Evolutionary conservation across 2,329 filamentous ascomycete genomes (phyloP).

Genomic region (Westerdykella sp.): DNA sequence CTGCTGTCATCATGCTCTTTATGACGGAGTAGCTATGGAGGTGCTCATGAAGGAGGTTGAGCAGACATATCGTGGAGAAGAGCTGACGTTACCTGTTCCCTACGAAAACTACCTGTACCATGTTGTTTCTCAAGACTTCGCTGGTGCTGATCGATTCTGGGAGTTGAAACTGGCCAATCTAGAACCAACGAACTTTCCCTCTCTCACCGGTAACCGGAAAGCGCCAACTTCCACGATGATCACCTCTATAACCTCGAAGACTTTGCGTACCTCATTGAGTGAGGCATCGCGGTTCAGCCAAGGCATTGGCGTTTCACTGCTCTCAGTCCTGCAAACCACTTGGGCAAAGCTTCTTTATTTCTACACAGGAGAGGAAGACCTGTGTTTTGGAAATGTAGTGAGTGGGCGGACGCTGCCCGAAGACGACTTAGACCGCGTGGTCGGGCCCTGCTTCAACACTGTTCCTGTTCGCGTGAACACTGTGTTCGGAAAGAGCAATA

Average conservation of each 20-base stretch:
- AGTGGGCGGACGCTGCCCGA: constrained; percentile 66
- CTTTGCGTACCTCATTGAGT: constrained; percentile 18
- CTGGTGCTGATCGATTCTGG: constrained; percentile 62
- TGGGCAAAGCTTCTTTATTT: constrained; percentile 63
- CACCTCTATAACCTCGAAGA: constrained; percentile 20
- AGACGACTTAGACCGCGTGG: constrained; percentile 60
- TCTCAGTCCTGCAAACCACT: constrained; percentile 63
- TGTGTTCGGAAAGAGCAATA: constrained; percentile 44
- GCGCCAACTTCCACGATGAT: neutral
- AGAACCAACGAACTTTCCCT: constrained; percentile 39
- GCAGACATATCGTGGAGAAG: constrained; percentile 43
- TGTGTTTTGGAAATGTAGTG: constrained; percentile 84
- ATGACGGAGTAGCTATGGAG: constrained; percentile 74
- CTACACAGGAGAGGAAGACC: constrained; percentile 52
- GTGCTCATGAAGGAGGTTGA: constrained; percentile 67
- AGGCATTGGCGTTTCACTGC: constrained; percentile 39
- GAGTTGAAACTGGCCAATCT: constrained; percentile 49
- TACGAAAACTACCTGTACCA: constrained; percentile 61
- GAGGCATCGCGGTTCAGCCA: constrained; percentile 18
- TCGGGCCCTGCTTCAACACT: constrained; percentile 93
- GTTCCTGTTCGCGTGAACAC: constrained; percentile 62
- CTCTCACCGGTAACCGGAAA: constrained; percentile 17
- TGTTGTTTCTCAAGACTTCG: constrained; percentile 47
- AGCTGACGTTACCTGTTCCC: constrained; percentile 46
- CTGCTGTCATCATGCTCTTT: constrained; percentile 72